phyloP scores from a whole-genome alignment of 164 flowering plant species.

The Protea cynaroides region DNA sequence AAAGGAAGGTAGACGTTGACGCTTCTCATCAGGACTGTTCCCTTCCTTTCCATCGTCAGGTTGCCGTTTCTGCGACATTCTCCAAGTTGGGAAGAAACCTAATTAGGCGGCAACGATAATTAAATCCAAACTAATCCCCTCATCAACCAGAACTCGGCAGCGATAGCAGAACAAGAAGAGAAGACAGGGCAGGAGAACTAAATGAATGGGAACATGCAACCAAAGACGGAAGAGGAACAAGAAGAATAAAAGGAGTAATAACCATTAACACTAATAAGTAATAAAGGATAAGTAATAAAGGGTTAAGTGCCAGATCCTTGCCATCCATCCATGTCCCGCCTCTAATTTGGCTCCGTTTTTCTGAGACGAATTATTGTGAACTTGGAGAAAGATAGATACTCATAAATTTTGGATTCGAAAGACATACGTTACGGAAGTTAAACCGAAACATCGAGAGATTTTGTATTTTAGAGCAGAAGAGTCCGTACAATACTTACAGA shows the following conservation, averaged over 20 bases:
- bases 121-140: not conserved
- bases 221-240: not conserved
- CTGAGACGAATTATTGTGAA: too few relatives aligned
- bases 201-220: not conserved
- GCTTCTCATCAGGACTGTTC: conserved; percentile 45
- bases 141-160: too few relatives aligned
- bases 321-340: not conserved
- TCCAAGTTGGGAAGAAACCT: not conserved
- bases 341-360: too few relatives aligned
- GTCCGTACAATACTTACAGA: too few relatives aligned
- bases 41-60: conserved; percentile 42
- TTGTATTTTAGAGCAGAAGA: too few relatives aligned
- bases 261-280: not conserved
- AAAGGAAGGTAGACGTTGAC: conserved; percentile 27
- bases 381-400: too few relatives aligned
- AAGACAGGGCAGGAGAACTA: not conserved
- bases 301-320: not conserved
- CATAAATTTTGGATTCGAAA: not conserved
- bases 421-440: not conserved
- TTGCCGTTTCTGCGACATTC: conserved; percentile 65
- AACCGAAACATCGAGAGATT: too few relatives aligned
- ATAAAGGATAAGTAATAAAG: not conserved
- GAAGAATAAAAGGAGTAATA: not conserved
- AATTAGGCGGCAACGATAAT: not conserved
- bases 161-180: not conserved